Evolutionary conservation across 2,329 filamentous ascomycete genomes (phyloP), one percentile per base, ranked within the genome.

Genomic region (Colletotrichum incanum): DNA sequence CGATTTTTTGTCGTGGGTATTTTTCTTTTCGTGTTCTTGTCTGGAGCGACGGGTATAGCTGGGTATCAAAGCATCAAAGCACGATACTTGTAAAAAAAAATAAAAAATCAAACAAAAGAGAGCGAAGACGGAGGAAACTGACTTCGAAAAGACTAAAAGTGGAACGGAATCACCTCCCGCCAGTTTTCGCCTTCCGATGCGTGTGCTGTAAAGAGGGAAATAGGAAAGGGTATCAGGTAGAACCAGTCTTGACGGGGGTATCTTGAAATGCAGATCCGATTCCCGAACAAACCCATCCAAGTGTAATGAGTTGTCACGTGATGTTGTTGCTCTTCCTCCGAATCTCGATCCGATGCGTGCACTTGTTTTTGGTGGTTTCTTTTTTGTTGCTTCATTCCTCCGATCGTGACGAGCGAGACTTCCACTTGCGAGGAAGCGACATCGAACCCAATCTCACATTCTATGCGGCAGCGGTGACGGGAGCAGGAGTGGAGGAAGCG

Each of bases 231-330:
- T 79, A 79, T 79, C 77, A 78, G 72, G 69, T 76, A 75, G 77
- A 84, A 82, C 82, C 84, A 86, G 83, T 85, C 83, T 86, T 81
- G 83, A 85, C 83, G 84, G 86, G 86, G 86, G 86, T 87, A 87
- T 87, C 86, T 86, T 84, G 84, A 88, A 87, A 88, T 88, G 86
- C 86, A 88, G 83, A 86, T 84, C 85, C 84, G 85, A 82, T 84
- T 82, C 85, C 84, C 79, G 82, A 82, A 83, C 83, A 82, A 81
- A 80, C 72, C 55, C 66, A 67, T 65, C 59, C 58, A 59, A 68
- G 70, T 71, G 60, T 64, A 73, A 67, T 59, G 63, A 72, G 62
- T 73, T 71, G 18, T 67, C 71, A 71, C 59, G 50, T 72, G 67
- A 65, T 39, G 54, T 16, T 31, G 49, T 65, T 73, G 60, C 71